A percentile compares a stretch with the other conserved stretches of the same genome.
Evolutionary conservation across 768 basidiomycete species (phyloP).

Genomic region (Pholiota conissans): DNA sequence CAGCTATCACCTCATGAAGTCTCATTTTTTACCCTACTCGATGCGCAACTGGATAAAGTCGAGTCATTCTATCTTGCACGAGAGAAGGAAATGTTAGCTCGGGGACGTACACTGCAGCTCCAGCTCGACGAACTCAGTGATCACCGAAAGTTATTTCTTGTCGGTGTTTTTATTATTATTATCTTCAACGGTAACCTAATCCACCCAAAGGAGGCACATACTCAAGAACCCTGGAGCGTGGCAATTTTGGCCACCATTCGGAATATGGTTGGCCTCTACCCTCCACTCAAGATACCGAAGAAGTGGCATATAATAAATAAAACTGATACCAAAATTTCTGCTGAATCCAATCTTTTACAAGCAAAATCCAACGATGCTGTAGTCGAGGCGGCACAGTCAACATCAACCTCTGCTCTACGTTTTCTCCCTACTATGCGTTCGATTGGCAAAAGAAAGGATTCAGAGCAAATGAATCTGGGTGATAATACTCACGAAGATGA

Average conservation of each 20-base stretch:
- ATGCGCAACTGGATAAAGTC: slow-evolving; percentile 81
- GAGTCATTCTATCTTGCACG: slow-evolving; percentile 78
- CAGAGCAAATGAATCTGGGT: not conserved
- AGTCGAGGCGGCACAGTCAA: not conserved
- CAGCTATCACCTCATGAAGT: slow-evolving; percentile 59
- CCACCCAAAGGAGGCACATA: slow-evolving; percentile 17
- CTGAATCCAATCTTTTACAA: not conserved
- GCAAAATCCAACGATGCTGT: not conserved
- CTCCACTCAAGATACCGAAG: not conserved
- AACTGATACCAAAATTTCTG: not conserved
- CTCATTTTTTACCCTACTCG: slow-evolving; percentile 76
- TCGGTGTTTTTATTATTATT: slow-evolving; percentile 27
- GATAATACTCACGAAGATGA: not conserved
- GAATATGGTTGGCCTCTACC: slow-evolving; percentile 5
- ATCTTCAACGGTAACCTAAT: not conserved
- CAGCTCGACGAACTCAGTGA: slow-evolving; percentile 77
- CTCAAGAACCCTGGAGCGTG: slow-evolving; percentile 16
- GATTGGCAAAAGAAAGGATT: slow-evolving; percentile 6
- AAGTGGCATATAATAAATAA: not conserved
- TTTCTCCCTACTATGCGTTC: not conserved
- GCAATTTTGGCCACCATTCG: slow-evolving; percentile 16
- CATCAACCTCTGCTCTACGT: not conserved
- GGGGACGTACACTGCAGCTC: slow-evolving; percentile 48
- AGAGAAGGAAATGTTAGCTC: slow-evolving; percentile 59
- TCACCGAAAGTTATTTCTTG: slow-evolving; percentile 62